Evolutionary conservation across 352 stramenopile genomes (phyloP).

Genomic region (Globisporangium heterothallicum): DNA sequence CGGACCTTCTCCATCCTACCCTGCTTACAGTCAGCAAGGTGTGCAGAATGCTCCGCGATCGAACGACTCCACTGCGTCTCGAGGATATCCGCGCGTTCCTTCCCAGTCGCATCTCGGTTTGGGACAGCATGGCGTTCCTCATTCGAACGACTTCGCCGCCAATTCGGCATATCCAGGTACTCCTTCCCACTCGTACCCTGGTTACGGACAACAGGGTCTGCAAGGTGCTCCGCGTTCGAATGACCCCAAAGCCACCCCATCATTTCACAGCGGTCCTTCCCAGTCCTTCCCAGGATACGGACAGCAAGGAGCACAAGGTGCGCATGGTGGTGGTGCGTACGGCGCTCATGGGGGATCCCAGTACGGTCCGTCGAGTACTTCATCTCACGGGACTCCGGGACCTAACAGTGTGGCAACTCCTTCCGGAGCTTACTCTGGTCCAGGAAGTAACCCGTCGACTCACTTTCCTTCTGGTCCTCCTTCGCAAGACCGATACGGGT

Average conservation of each 20-base stretch:
- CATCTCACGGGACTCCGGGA: conserved; percentile 3
- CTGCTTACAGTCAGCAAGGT: conserved; percentile 11
- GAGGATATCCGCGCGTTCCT: not conserved
- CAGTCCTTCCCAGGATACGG: conserved; percentile 4
- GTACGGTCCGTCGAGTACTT: conserved; percentile 8
- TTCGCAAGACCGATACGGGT: conserved; percentile 5
- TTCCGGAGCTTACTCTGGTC: conserved; percentile 23
- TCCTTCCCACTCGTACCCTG: conserved; percentile 2
- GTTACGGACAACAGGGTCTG: not conserved
- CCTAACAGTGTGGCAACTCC: conserved; percentile 14
- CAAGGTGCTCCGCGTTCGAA: conserved; percentile 13
- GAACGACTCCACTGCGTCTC: not conserved
- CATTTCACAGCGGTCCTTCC: not conserved
- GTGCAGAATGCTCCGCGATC: not conserved
- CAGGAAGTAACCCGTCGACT: conserved; percentile 10
- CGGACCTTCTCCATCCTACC: conserved; percentile 14
- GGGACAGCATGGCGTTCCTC: conserved; percentile 3
- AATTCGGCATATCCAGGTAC: conserved; percentile 2
- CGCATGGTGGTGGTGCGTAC: not conserved
- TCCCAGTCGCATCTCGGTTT: not conserved
- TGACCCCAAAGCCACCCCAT: conserved; percentile 10
- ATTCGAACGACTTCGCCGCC: conserved; percentile 3
- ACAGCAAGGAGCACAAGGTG: conserved; percentile 4
- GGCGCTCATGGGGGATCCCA: conserved; percentile 3
- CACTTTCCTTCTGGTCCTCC: conserved; percentile 1